A percentile compares a stretch with the other conserved stretches of the same genome.
Evolutionary conservation across 148 eudicot genomes (phyloP).

Genomic region (Rhododendron griersonianum): DNA sequence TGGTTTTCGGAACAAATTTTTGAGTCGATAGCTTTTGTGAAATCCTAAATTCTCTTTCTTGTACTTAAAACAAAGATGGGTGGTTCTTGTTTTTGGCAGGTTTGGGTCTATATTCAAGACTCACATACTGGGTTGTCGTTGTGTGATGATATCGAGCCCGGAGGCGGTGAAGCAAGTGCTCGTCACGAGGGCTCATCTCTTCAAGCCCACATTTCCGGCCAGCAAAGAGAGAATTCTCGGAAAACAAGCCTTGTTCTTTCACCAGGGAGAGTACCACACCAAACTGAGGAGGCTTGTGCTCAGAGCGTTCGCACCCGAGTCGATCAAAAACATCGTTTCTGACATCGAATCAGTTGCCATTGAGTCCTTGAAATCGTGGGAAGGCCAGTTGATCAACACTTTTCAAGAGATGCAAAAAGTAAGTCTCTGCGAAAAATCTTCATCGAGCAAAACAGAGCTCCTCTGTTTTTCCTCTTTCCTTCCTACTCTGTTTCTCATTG

Average conservation of each 20-base stretch:
- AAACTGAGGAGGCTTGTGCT: slow-evolving; percentile 70
- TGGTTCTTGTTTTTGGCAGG: slow-evolving; percentile 31
- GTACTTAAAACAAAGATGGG: neutral
- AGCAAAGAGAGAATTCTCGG: slow-evolving; percentile 96
- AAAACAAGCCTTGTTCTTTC: slow-evolving; percentile 85
- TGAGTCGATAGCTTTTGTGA: too few species aligned
- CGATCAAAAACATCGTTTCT: slow-evolving; percentile 47
- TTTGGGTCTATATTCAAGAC: slow-evolving; percentile 83
- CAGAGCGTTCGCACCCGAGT: slow-evolving; percentile 63
- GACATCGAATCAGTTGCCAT: slow-evolving; percentile 62
- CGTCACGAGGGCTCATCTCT: slow-evolving; percentile 58
- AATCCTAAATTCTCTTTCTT: too few species aligned
- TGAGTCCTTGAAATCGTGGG: slow-evolving; percentile 37
- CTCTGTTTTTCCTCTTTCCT: neutral
- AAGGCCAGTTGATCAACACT: slow-evolving; percentile 56
- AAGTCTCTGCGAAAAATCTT: neutral
- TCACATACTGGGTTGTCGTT: slow-evolving; percentile 79
- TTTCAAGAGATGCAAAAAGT: slow-evolving; percentile 90
- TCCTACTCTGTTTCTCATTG: slow-evolving; percentile 21
- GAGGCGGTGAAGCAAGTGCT: slow-evolving; percentile 78
- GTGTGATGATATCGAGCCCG: slow-evolving; percentile 90
- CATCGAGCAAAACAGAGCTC: slow-evolving; percentile 29
- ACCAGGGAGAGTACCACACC: slow-evolving; percentile 82
- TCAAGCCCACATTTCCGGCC: slow-evolving; percentile 95
- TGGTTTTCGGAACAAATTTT: neutral